phyloP scores from a whole-genome alignment of 1,284 basidiomycete species.

The Trichosporon faecale region DNA sequence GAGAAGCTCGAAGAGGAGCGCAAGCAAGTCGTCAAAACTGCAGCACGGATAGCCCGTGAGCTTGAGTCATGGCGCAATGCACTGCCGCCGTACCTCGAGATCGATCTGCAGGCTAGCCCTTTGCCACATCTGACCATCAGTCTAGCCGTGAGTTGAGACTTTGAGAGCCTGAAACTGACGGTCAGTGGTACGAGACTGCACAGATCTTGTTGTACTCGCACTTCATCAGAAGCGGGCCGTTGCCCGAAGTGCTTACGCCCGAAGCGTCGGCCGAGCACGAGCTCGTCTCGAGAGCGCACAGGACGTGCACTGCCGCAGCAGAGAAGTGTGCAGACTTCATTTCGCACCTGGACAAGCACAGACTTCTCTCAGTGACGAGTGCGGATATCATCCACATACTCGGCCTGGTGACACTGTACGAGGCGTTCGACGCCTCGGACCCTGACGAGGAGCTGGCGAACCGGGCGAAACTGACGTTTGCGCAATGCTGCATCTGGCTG shows the following conservation, averaged over 20 bases:
- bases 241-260: neutral
- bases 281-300: conserved; percentile 21
- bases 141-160: conserved; percentile 17
- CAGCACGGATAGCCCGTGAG: conserved; percentile 14
- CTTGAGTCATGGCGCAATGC: conserved; percentile 34
- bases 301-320: conserved; percentile 42
- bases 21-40: neutral
- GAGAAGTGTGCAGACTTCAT: conserved; percentile 39
- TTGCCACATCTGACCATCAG: conserved; percentile 42
- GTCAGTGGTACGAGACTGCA: conserved; percentile 39
- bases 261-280: conserved; percentile 15
- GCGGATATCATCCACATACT: conserved; percentile 47
- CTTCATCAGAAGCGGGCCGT: conserved; percentile 31
- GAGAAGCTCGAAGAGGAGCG: neutral
- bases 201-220: conserved; percentile 43
- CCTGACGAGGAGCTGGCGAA: conserved; percentile 28
- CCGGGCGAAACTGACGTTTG: conserved; percentile 40
- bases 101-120: conserved; percentile 29
- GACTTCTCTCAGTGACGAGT: conserved; percentile 35
- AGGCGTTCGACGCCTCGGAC: conserved; percentile 32
- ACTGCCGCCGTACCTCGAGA: conserved; percentile 30
- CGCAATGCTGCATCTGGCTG: conserved; percentile 47
- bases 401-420: conserved; percentile 40
- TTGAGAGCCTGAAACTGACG: neutral
- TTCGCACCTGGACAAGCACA: conserved; percentile 34